Evolutionary conservation across 139 green algal genomes (phyloP).

Genomic region (Yamagishiella unicocca): DNA sequence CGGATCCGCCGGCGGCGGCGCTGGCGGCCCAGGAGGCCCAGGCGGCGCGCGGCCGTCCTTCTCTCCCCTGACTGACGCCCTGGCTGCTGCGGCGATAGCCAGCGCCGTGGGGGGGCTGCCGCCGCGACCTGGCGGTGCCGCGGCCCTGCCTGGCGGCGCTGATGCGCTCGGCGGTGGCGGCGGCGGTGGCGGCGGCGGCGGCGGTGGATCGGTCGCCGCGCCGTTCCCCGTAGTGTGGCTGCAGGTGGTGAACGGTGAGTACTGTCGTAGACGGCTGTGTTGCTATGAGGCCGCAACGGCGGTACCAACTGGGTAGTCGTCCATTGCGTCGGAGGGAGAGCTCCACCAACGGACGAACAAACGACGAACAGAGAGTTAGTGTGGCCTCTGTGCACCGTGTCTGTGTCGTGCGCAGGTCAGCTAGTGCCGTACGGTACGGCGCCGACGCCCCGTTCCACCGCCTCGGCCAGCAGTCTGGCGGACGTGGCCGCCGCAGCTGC

Average conservation of each 20-base stretch:
- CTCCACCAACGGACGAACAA: too few species aligned
- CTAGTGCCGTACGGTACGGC: not conserved
- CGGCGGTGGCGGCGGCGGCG: not conserved
- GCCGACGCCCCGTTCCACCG: too few species aligned
- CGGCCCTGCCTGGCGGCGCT: not conserved
- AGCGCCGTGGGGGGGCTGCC: not conserved
- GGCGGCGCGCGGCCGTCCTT: not conserved
- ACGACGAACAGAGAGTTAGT: too few species aligned
- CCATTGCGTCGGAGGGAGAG: too few species aligned
- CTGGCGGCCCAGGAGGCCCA: not conserved
- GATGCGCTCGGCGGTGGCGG: not conserved
- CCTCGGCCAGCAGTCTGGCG: too few species aligned
- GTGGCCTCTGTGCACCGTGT: too few species aligned
- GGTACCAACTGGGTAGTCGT: too few species aligned
- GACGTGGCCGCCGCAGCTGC: not conserved
- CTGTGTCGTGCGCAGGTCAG: not conserved
- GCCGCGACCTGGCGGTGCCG: not conserved
- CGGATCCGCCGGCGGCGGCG: not conserved
- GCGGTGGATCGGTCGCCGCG: not conserved
- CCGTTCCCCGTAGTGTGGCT: not conserved
- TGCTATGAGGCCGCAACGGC: not conserved
- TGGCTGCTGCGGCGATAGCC: not conserved
- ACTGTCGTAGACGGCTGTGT: too few species aligned
- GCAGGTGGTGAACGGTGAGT: slow-evolving; percentile 25
- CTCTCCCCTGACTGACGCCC: slow-evolving; percentile 8